A percentile compares a stretch with the other conserved stretches of the same genome.
Evolutionary conservation across 257 asterid genomes (phyloP).

Genomic region (Eucommia ulmoides): DNA sequence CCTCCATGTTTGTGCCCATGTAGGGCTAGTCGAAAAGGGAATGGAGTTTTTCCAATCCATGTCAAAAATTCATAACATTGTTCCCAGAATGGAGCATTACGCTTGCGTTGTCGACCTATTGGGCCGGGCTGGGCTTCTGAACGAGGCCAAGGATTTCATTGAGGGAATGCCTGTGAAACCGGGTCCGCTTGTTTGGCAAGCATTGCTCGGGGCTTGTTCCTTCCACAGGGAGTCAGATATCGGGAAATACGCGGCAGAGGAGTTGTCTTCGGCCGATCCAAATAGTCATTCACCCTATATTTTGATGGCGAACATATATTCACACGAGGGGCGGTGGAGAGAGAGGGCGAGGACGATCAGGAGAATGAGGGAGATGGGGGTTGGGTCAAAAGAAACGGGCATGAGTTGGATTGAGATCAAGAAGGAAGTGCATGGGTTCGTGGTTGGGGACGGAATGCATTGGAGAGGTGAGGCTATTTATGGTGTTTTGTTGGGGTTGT

Average conservation of each 20-base stretch:
- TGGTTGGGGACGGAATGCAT: slow-evolving; percentile 68
- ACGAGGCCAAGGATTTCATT: slow-evolving; percentile 56
- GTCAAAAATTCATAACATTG: slow-evolving; percentile 34
- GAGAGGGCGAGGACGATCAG: slow-evolving; percentile 57
- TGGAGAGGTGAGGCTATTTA: slow-evolving; percentile 29
- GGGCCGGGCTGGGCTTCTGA: slow-evolving; percentile 67
- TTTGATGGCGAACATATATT: slow-evolving; percentile 72
- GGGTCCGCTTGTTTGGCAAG: slow-evolving; percentile 58
- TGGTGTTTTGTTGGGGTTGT: slow-evolving; percentile 19
- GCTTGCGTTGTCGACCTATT: slow-evolving; percentile 81
- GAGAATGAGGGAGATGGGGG: slow-evolving; percentile 64
- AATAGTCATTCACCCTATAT: slow-evolving; percentile 41
- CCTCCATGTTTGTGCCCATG: slow-evolving; percentile 84
- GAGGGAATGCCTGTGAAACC: slow-evolving; percentile 47
- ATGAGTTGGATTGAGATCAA: slow-evolving; percentile 73
- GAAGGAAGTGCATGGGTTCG: slow-evolving; percentile 36
- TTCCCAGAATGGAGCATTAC: slow-evolving; percentile 74
- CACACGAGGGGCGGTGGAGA: slow-evolving; percentile 52
- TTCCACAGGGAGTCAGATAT: slow-evolving; percentile 40
- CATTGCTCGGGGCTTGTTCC: slow-evolving; percentile 72
- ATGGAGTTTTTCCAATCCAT: slow-evolving; percentile 55
- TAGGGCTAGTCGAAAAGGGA: slow-evolving; percentile 49
- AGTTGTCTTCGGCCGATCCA: slow-evolving; percentile 40
- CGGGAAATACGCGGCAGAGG: slow-evolving; percentile 65
- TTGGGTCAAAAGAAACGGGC: slow-evolving; percentile 56